These are phyloP conservation scores for Hanseniaspora clermontiae DNA, from an alignment of 805 yeast genomes.

Conservation along the genomic window DNA sequence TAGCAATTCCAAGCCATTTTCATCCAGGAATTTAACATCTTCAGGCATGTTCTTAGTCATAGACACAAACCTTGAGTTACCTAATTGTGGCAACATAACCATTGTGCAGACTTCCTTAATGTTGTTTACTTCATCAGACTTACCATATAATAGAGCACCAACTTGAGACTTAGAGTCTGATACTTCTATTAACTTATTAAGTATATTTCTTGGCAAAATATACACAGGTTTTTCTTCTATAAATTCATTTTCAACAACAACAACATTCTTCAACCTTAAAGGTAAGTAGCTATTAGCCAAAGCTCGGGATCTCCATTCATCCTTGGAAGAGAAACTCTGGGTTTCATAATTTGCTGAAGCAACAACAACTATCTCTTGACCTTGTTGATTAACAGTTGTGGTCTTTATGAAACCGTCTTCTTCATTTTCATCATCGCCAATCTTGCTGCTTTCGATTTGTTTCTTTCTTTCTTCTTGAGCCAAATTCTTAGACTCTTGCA, in stretches of 20 bases:
- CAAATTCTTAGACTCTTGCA: conserved; percentile 39
- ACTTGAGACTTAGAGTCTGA: conserved; percentile 73
- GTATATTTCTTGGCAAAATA: conserved; percentile 69
- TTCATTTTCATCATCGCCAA: not conserved
- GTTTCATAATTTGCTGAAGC: conserved; percentile 85
- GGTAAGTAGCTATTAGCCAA: conserved; percentile 63
- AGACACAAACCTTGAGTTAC: conserved; percentile 52
- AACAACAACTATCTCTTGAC: conserved; percentile 89
- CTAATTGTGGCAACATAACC: conserved; percentile 79
- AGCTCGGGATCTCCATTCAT: conserved; percentile 86
- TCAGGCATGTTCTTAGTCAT: conserved; percentile 33
- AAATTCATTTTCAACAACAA: conserved; percentile 56
- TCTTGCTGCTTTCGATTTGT: conserved; percentile 31
- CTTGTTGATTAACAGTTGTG: conserved; percentile 79
- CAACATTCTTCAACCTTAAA: conserved; percentile 61
- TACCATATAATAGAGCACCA: conserved; percentile 70
- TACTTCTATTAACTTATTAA: conserved; percentile 64
- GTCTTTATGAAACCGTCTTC: conserved; percentile 64
- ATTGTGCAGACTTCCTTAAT: conserved; percentile 68
- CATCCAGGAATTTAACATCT: conserved; percentile 27
- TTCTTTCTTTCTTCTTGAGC: conserved; percentile 32
- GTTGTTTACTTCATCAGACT: conserved; percentile 43
- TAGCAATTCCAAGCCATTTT: conserved; percentile 50
- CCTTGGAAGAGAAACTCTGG: conserved; percentile 63
- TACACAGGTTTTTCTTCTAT: conserved; percentile 49